A percentile compares a stretch with the other conserved stretches of the same genome.
These are phyloP conservation scores for Triangularia setosa DNA, from an alignment of 2,329 filamentous ascomycete species.

Conservation along the genomic window DNA sequence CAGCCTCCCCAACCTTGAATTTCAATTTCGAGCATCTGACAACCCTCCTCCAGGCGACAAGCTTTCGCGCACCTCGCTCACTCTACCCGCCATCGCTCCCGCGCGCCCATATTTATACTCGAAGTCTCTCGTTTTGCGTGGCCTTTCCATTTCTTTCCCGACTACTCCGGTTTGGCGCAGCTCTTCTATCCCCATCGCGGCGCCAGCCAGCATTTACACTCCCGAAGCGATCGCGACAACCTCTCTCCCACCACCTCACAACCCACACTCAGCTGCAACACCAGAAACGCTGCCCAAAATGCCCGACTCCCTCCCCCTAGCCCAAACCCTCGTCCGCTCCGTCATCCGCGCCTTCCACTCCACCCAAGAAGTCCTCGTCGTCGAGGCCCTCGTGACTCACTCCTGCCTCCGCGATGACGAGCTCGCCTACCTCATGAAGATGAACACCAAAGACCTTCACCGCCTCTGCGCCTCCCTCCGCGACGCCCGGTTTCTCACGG, in stretches of 20 bases:
- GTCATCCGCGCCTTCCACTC: constrained; percentile 74
- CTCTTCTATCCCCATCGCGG: not conserved
- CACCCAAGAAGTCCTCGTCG: constrained; percentile 67
- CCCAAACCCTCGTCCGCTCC: constrained; percentile 44
- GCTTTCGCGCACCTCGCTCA: not conserved
- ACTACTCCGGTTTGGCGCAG: not conserved
- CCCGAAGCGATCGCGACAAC: not conserved
- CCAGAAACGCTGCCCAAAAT: constrained; percentile 11
- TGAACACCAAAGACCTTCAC: constrained; percentile 88
- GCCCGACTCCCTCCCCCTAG: constrained; percentile 15
- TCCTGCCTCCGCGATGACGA: constrained; percentile 81
- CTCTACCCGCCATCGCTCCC: not conserved
- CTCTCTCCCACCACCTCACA: not conserved
- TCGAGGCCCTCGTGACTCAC: constrained; percentile 74
- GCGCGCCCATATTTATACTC: not conserved
- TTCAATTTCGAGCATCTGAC: not conserved
- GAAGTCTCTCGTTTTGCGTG: not conserved
- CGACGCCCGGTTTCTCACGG: constrained; percentile 79
- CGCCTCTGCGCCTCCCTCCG: constrained; percentile 81
- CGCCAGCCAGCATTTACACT: too few species aligned
- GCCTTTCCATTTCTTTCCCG: not conserved
- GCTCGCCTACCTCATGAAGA: constrained; percentile 78
- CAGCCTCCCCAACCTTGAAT: not conserved
- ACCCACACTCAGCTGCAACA: constrained; percentile 3
- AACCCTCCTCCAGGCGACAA: not conserved